Conservation (phyloP, 2,329 filamentous ascomycete species). For the Trichothecium sympodiale region DNA sequence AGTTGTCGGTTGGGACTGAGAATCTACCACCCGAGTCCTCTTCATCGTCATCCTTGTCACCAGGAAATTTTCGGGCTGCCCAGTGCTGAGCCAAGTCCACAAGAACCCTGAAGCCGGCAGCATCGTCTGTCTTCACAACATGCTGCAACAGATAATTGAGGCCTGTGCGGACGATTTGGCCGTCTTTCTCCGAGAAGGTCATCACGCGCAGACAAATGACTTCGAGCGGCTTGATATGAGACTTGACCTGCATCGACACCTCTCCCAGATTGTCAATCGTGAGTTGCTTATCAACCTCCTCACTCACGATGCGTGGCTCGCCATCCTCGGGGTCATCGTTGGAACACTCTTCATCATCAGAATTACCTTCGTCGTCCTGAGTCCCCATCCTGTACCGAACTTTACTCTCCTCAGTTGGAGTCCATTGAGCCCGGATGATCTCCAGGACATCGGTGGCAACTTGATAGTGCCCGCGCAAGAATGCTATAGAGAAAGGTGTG, state of each 20-base stretch:
- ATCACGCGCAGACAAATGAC: slow-evolving; percentile 34
- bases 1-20: slow-evolving; percentile 27
- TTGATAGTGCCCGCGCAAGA: slow-evolving; percentile 52
- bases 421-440: slow-evolving; percentile 60
- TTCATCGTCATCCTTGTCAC: slow-evolving; percentile 15
- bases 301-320: slow-evolving; percentile 33
- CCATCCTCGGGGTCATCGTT: slow-evolving; percentile 22
- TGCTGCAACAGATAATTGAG: slow-evolving; percentile 25
- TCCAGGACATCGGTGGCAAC: slow-evolving; percentile 57
- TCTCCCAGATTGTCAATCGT: slow-evolving; percentile 69
- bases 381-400: slow-evolving; percentile 35
- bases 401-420: slow-evolving; percentile 39
- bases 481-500: slow-evolving; percentile 57
- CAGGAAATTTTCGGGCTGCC: slow-evolving; percentile 19
- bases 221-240: slow-evolving; percentile 40
- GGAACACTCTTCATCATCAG: slow-evolving; percentile 23
- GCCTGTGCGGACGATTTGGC: slow-evolving; percentile 8
- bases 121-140: slow-evolving; percentile 41
- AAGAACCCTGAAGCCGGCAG: slow-evolving; percentile 41
- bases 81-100: slow-evolving; percentile 42
- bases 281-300: slow-evolving; percentile 54
- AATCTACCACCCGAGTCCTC: slow-evolving; percentile 21
- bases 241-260: slow-evolving; percentile 57
- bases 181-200: slow-evolving; percentile 17
- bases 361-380: slow-evolving; percentile 13